Conservation (phyloP, 2,329 filamentous ascomycete genomes). For the Fusarium pseudograminearum region DNA sequence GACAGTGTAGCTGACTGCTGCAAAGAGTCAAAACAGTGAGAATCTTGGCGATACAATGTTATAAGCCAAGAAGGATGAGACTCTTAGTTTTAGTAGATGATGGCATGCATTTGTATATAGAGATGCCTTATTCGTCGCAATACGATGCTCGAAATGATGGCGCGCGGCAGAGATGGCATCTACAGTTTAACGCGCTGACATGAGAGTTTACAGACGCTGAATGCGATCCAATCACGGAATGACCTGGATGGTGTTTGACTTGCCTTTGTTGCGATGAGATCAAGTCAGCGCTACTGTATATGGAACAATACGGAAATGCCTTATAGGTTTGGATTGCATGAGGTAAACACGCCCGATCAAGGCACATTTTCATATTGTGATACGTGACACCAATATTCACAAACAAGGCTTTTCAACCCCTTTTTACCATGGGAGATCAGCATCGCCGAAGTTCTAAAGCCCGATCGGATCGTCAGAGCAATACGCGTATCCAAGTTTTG, state of each 20-base stretch:
- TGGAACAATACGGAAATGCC: not conserved
- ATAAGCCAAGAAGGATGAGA: not conserved
- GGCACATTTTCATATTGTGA: not conserved
- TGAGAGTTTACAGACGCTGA: not conserved
- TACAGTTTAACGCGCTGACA: not conserved
- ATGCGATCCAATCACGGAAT: not conserved
- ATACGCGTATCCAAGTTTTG: conserved; percentile 28
- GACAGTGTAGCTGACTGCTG: not conserved
- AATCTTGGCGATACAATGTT: not conserved
- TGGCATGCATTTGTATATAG: not conserved
- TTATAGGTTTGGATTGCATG: not conserved
- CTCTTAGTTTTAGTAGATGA: not conserved
- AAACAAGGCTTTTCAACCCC: not conserved
- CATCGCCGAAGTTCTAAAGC: not conserved
- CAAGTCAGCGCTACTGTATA: conserved; percentile 18
- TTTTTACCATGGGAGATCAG: not conserved
- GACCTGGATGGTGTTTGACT: not conserved
- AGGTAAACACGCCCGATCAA: not conserved
- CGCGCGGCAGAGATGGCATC: not conserved
- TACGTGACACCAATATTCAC: not conserved
- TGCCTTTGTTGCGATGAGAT: not conserved
- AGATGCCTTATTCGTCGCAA: not conserved
- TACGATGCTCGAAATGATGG: not conserved
- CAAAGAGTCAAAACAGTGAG: not conserved
- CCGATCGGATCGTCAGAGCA: conserved; percentile 8